A percentile compares a stretch with the other conserved stretches of the same genome.
These are phyloP conservation scores for Plenodomus biglobosus DNA, from an alignment of 2,329 filamentous ascomycete genomes.

Conservation along the genomic window DNA sequence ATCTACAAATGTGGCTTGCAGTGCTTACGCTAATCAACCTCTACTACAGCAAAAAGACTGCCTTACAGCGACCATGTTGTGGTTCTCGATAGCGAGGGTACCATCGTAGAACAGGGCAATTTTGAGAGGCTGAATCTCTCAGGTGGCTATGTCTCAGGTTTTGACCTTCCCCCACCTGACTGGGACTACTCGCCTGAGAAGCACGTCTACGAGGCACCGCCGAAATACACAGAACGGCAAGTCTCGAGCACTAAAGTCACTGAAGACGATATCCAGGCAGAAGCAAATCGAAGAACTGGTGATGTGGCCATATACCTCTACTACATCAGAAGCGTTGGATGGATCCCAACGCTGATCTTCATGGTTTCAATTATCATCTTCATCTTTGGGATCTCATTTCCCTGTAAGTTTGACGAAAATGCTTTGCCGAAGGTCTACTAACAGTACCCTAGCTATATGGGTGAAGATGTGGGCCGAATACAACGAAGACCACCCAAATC, in stretches of 20 bases:
- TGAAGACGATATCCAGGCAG: constrained; percentile 35
- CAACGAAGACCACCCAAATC: constrained; percentile 44
- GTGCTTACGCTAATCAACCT: background rate
- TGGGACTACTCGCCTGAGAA: constrained; percentile 36
- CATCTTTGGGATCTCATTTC: constrained; percentile 39
- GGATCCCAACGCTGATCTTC: constrained; percentile 34
- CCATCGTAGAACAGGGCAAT: constrained; percentile 45
- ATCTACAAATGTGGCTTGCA: background rate
- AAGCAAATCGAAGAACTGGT: constrained; percentile 36
- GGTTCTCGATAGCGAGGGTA: constrained; percentile 40
- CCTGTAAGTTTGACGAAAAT: constrained; percentile 20
- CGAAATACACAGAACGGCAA: constrained; percentile 32
- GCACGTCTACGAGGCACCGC: constrained; percentile 34
- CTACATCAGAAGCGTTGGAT: constrained; percentile 37
- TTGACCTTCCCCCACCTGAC: constrained; percentile 36
- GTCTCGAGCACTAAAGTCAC: constrained; percentile 20
- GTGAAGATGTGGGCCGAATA: constrained; percentile 53
- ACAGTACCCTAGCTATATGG: constrained; percentile 44
- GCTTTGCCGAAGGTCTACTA: background rate
- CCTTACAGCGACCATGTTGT: constrained; percentile 48
- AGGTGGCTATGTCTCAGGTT: constrained; percentile 38
- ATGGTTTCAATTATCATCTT: constrained; percentile 37
- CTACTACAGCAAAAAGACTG: constrained; percentile 34
- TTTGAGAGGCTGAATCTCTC: constrained; percentile 43
- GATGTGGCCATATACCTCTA: constrained; percentile 39